These are phyloP conservation scores for Poterioochromonas sp. DNA, from an alignment of 352 stramenopile genomes.

Conservation along the genomic window DNA sequence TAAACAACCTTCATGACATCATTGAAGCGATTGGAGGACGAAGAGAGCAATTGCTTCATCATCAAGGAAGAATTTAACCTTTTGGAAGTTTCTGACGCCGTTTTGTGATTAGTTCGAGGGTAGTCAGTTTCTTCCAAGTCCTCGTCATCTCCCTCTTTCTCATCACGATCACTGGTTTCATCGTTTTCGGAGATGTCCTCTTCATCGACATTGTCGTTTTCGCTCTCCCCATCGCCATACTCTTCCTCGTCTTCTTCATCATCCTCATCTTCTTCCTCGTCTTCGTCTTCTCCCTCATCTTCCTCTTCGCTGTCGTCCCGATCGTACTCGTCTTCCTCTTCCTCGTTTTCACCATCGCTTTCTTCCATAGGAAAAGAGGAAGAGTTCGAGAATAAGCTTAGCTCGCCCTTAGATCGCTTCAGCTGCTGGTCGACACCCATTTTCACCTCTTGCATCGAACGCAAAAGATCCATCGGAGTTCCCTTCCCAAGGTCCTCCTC, in stretches of 20 bases:
- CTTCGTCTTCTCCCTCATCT: constrained; percentile 39
- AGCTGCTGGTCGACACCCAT: constrained; percentile 85
- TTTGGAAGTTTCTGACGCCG: no score
- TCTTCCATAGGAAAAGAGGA: constrained; percentile 42
- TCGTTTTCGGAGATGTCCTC: constrained; percentile 45
- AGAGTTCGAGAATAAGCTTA: neutral
- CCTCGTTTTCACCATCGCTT: constrained; percentile 48
- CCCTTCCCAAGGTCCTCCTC: constrained; percentile 37
- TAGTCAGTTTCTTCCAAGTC: constrained; percentile 47
- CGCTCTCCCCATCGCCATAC: constrained; percentile 50
- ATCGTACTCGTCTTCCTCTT: constrained; percentile 12
- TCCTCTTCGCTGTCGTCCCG: constrained; percentile 46
- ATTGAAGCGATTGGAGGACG: no score
- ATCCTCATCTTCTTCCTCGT: constrained; percentile 50
- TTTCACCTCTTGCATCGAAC: constrained; percentile 79
- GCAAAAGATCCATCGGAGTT: constrained; percentile 72
- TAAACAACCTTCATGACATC: no score
- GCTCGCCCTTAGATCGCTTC: constrained; percentile 42
- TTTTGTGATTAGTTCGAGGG: no score
- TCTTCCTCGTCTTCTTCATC: constrained; percentile 51
- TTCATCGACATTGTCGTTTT: constrained; percentile 43
- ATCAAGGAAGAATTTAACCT: no score
- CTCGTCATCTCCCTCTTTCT: constrained; percentile 55
- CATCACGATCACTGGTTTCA: constrained; percentile 49
- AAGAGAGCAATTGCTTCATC: no score